Conservation (phyloP, 306 rosid genomes). For the Purshia tridentata region DNA sequence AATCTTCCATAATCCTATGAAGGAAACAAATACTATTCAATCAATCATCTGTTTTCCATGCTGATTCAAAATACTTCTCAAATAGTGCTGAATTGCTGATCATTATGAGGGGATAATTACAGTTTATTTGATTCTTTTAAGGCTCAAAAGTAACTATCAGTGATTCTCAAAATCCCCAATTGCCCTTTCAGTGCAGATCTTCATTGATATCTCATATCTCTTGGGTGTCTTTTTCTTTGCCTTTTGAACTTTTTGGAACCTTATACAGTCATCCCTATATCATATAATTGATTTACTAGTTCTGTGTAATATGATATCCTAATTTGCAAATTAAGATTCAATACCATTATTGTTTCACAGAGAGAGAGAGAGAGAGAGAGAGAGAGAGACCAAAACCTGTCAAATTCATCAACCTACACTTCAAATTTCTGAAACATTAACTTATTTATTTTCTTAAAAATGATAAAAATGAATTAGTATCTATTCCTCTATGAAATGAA, state of each 20-base stretch:
- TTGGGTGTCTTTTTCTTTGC: conserved; percentile 3
- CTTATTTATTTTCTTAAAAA: conserved; percentile 14
- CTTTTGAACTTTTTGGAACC: conserved; percentile 3
- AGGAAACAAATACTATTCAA: background rate
- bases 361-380: conserved; percentile 3
- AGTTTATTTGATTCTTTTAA: conserved; percentile 34
- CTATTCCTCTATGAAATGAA: conserved; percentile 30
- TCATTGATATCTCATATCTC: conserved; percentile 32
- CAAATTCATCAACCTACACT: conserved; percentile 17
- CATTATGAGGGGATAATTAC: conserved; percentile 29
- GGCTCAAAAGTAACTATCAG: conserved; percentile 34
- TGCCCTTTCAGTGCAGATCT: conserved; percentile 38
- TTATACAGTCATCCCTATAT: background rate
- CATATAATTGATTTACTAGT: background rate
- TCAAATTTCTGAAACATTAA: conserved; percentile 26
- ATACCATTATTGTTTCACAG: background rate
- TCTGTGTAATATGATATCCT: background rate
- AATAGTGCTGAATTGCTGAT: conserved; percentile 24
- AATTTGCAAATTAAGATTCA: background rate
- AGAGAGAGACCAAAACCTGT: conserved; percentile 13
- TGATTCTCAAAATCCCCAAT: conserved; percentile 21
- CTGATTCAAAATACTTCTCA: conserved; percentile 1
- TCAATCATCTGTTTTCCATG: background rate
- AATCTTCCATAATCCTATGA: background rate
- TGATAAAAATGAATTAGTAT: conserved; percentile 30